Evolutionary conservation across 192 early-diverging fungal genomes (phyloP).

Genomic region (Lunasporangiospora selenospora): DNA sequence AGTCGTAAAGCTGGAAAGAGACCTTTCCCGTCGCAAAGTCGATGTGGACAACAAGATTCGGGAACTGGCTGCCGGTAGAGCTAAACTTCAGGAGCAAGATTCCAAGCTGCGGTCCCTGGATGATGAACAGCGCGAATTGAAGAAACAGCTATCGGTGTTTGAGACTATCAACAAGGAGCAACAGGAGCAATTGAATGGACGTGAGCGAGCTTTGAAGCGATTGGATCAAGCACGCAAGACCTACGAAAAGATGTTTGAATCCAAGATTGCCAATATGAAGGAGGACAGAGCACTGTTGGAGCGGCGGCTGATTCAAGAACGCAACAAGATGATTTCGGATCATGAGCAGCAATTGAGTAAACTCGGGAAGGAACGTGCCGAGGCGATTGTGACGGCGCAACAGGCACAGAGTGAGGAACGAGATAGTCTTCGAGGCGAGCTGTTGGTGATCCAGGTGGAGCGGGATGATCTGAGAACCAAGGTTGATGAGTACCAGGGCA

Average conservation of each 20-base stretch:
- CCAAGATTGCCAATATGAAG: conserved; percentile 22
- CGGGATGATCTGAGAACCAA: background rate
- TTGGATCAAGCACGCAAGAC: conserved; percentile 22
- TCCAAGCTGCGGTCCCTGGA: background rate
- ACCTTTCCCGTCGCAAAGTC: conserved; percentile 7
- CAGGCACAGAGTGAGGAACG: background rate
- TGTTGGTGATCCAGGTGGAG: background rate
- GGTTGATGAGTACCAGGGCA: background rate
- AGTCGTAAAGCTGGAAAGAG: conserved; percentile 6
- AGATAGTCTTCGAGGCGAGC: background rate
- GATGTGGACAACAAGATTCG: background rate
- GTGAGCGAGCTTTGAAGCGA: conserved; percentile 13
- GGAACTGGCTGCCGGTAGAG: conserved; percentile 4
- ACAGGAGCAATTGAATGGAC: conserved; percentile 20
- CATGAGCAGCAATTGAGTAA: no score
- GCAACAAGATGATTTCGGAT: no score
- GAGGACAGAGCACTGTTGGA: conserved; percentile 23
- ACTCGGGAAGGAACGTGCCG: no score
- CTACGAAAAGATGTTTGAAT: conserved; percentile 29
- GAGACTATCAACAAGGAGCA: conserved; percentile 10
- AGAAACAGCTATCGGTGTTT: background rate
- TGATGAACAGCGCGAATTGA: background rate
- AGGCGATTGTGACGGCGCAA: no score
- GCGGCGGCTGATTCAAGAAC: no score
- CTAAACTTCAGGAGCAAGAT: conserved; percentile 6